phyloP scores from a whole-genome alignment of 1,284 basidiomycete species.

The Ceratobasidium sp. region DNA sequence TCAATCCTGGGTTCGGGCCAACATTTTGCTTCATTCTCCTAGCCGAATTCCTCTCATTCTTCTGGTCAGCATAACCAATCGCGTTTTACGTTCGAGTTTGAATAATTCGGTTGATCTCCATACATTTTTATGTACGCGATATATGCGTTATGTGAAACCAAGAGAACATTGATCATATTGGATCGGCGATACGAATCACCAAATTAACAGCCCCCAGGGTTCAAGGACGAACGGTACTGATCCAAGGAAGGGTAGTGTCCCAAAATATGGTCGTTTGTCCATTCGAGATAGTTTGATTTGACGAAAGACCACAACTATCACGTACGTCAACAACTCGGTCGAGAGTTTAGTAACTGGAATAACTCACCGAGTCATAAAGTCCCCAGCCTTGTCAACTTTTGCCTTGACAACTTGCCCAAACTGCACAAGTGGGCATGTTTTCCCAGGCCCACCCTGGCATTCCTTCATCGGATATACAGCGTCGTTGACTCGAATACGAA shows the following conservation, averaged over 20 bases:
- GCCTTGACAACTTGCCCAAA: constrained; percentile 20
- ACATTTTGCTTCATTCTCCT: too few species aligned
- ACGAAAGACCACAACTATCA: constrained; percentile 18
- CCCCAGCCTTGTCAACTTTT: constrained; percentile 12
- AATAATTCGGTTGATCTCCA: too few species aligned
- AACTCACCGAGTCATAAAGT: constrained; percentile 18
- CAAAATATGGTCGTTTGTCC: constrained; percentile 25
- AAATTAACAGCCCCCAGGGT: too few species aligned
- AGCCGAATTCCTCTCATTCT: too few species aligned
- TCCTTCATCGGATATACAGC: constrained; percentile 21
- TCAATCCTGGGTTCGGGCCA: too few species aligned
- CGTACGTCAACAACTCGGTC: not conserved
- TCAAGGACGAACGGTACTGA: constrained; percentile 14
- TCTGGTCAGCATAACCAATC: too few species aligned
- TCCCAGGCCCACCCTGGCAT: constrained; percentile 23
- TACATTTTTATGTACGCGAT: too few species aligned
- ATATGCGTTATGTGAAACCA: too few species aligned
- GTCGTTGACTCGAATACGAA: constrained; percentile 26
- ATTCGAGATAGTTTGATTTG: constrained; percentile 17
- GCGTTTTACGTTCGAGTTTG: too few species aligned
- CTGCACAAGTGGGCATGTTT: constrained; percentile 5
- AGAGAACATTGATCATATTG: too few species aligned
- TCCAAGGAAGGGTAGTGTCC: constrained; percentile 24
- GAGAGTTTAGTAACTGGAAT: too few species aligned
- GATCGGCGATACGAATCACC: too few species aligned